Evolutionary conservation across 805 yeast genomes (phyloP), one percentile per base, ranked within the genome.

Genomic region (Saturnispora gosingensis): DNA sequence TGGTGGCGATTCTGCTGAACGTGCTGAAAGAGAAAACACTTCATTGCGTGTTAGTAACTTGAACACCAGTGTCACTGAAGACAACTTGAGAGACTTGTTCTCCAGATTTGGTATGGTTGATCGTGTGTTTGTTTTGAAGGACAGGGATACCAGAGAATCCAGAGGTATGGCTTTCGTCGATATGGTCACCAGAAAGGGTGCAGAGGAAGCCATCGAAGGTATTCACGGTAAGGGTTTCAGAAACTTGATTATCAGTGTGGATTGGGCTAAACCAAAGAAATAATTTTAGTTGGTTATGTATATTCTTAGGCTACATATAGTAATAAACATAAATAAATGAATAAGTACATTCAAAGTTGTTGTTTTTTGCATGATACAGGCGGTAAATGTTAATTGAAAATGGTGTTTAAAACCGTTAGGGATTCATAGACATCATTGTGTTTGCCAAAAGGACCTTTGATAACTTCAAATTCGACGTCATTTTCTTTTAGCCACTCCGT

Each of bases 121-220:
- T 62, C 85, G 96, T 72, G 86, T 85, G 59, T 84, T 85, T 57
- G 76, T 93, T 53, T 89, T 89, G 54, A 85, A 87, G 74, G 87
- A 89, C 72, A 85, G 88, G 72, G 96, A 86, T 62, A 93, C 98
- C 27, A 93, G 96, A 58, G 84, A 83, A 69, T 86, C 96, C 44
- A 85, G 88, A 72, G 99, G 99, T 65, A 82, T 91, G 69, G 98
- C 98, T 5, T 93, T 88, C 69, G 95, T 90, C 58, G 83, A 91
- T 54, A 86, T 86, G 67, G 79, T 76, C 54, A 76, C 82, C 52
- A 81, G 81, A 64, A 67, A 69, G 53, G 73, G 72, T 59, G 99
- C 98, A 43, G 83, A 85, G 70, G 68, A 67, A 58, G 98, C 97
- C 49, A 73, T 85, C 70, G 82, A 85, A 56, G 66, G 67, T 56